phyloP scores from a whole-genome alignment of 139 green algal genomes.

The Desmodesmus armatus region DNA sequence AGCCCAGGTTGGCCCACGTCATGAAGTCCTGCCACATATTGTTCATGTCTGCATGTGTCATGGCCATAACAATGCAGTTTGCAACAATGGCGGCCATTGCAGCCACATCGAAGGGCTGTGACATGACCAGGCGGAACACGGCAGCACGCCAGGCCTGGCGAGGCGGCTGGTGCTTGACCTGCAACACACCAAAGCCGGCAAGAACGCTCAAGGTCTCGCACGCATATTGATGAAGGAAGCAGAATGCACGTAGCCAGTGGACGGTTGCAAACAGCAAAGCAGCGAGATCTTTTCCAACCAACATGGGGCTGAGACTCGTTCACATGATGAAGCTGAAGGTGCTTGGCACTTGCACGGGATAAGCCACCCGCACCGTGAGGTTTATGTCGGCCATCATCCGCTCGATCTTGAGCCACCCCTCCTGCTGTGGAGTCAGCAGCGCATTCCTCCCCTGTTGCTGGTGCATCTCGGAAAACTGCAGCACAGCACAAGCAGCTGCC shows the following conservation, averaged over 20 bases:
- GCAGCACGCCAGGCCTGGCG: neutral
- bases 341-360: too few species aligned
- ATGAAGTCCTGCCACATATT: constrained; percentile 41
- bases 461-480: constrained; percentile 79
- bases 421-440: constrained; percentile 70
- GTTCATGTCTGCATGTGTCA: constrained; percentile 60
- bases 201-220: too few species aligned
- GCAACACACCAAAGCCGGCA: too few species aligned
- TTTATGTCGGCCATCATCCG: constrained; percentile 54
- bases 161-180: constrained; percentile 29
- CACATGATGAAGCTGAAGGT: too few species aligned
- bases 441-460: constrained; percentile 54
- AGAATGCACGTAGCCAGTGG: too few species aligned
- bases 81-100: constrained; percentile 71
- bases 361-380: neutral
- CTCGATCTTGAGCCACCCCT: constrained; percentile 74
- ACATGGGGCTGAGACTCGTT: too few species aligned
- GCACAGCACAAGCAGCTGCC: neutral
- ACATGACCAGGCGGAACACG: constrained; percentile 58
- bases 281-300: too few species aligned
- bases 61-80: constrained; percentile 69
- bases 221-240: too few species aligned
- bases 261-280: too few species aligned
- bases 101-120: constrained; percentile 55
- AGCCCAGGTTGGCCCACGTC: constrained; percentile 62